Percentiles rank a stretch among this genome's conserved stretches.
Conservation (phyloP, 2,329 filamentous ascomycete genomes). For the Stachybotrys elegans region DNA sequence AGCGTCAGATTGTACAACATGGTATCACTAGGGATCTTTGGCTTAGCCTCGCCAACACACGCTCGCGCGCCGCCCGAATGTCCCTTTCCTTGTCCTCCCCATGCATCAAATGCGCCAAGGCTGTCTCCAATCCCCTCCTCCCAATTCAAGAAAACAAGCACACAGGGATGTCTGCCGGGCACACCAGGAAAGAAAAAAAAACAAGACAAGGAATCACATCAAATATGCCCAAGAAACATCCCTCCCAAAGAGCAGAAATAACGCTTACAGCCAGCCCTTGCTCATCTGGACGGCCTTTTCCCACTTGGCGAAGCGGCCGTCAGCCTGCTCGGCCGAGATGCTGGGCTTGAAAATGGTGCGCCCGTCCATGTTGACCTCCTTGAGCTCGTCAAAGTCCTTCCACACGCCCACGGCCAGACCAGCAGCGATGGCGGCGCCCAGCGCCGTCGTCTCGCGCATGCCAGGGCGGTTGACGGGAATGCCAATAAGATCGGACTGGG, state of each 20-base stretch:
- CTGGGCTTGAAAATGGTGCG: conserved; percentile 63
- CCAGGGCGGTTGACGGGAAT: conserved; percentile 73
- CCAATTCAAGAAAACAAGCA: too few species aligned
- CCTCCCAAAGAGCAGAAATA: neutral
- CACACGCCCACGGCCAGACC: conserved; percentile 73
- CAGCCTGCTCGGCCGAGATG: conserved; percentile 54
- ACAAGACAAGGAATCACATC: conserved; percentile 2
- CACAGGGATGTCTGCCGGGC: too few species aligned
- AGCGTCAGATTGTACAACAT: too few species aligned
- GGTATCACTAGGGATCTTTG: too few species aligned
- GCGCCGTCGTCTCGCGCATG: conserved; percentile 80
- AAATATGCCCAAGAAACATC: neutral
- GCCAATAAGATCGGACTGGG: conserved; percentile 74
- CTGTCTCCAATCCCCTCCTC: too few species aligned
- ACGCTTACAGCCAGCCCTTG: conserved; percentile 62
- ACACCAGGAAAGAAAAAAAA: conserved; percentile 3
- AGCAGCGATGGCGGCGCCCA: conserved; percentile 77
- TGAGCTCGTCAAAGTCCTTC: conserved; percentile 68
- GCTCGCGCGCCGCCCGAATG: too few species aligned
- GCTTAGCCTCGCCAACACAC: too few species aligned
- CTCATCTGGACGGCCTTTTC: conserved; percentile 75
- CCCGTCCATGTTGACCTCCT: conserved; percentile 65
- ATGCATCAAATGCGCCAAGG: too few species aligned
- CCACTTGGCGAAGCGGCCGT: conserved; percentile 65
- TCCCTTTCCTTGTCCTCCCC: too few species aligned